phyloP scores from a whole-genome alignment of 2,329 filamentous ascomycete species.

The Monosporascus sp. region DNA sequence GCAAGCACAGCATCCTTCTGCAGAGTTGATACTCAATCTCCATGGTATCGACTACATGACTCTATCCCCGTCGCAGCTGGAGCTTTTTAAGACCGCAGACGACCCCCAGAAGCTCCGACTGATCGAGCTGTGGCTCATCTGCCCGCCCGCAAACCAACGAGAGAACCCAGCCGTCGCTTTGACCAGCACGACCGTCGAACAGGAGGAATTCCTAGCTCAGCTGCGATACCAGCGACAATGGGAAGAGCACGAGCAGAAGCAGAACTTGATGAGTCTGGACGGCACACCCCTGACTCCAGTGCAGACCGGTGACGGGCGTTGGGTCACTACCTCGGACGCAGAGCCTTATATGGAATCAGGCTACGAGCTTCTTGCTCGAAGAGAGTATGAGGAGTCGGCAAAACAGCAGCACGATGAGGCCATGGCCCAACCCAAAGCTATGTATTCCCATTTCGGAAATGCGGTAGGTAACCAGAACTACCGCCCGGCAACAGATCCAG shows the following conservation, averaged over 20 bases:
- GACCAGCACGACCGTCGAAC: constrained; percentile 47
- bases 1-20: constrained; percentile 41
- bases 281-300: constrained; percentile 42
- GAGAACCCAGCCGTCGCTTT: constrained; percentile 49
- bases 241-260: constrained; percentile 37
- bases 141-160: constrained; percentile 56
- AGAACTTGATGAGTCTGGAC: constrained; percentile 46
- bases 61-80: constrained; percentile 68
- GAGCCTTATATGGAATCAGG: constrained; percentile 84
- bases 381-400: constrained; percentile 54
- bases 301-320: constrained; percentile 49
- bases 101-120: constrained; percentile 66
- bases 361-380: constrained; percentile 64
- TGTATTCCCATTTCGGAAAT: constrained; percentile 39
- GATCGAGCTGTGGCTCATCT: constrained; percentile 80
- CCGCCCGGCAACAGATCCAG: constrained; percentile 59
- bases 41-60: constrained; percentile 65
- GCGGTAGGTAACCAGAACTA: constrained; percentile 37
- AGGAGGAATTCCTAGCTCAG: constrained; percentile 54
- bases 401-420: constrained; percentile 27
- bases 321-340: constrained; percentile 43
- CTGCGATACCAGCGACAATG: constrained; percentile 52
- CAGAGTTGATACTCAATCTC: constrained; percentile 54
- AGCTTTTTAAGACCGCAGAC: constrained; percentile 73
- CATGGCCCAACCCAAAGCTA: constrained; percentile 29